Evolutionary conservation across 2,329 filamentous ascomycete genomes (phyloP).

Genomic region (Sclerotinia trifoliorum): DNA sequence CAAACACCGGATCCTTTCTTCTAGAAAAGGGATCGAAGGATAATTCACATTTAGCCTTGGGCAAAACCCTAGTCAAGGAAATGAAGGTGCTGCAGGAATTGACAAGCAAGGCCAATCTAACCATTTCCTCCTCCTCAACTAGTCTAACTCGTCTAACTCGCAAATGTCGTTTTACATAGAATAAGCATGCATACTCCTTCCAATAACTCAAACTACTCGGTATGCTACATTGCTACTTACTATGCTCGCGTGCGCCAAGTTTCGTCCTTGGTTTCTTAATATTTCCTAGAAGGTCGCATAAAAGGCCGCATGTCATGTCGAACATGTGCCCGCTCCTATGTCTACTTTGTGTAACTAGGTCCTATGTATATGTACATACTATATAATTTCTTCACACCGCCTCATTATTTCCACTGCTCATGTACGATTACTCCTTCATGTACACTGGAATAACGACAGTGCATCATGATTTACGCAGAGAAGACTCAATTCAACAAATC

Average conservation of each 20-base stretch:
- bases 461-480: neutral
- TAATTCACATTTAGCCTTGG: neutral
- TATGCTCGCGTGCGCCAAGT: constrained; percentile 1
- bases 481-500: neutral
- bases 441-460: neutral
- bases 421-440: neutral
- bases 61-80: neutral
- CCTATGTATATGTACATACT: neutral
- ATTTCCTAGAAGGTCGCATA: constrained; percentile 17
- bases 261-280: neutral
- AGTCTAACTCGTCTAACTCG: neutral
- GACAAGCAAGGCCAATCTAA: neutral
- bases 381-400: constrained; percentile 14
- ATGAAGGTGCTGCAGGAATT: neutral
- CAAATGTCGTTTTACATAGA: neutral
- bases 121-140: neutral
- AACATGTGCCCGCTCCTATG: constrained; percentile 16
- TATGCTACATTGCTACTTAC: no score
- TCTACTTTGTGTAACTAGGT: neutral
- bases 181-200: constrained; percentile 15
- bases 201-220: neutral
- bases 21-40: constrained; percentile 14
- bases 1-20: constrained; percentile 13
- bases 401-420: neutral
- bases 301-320: constrained; percentile 13